phyloP scores from a whole-genome alignment of 176 grass and related monocot species.

The Oryza longistaminata region DNA sequence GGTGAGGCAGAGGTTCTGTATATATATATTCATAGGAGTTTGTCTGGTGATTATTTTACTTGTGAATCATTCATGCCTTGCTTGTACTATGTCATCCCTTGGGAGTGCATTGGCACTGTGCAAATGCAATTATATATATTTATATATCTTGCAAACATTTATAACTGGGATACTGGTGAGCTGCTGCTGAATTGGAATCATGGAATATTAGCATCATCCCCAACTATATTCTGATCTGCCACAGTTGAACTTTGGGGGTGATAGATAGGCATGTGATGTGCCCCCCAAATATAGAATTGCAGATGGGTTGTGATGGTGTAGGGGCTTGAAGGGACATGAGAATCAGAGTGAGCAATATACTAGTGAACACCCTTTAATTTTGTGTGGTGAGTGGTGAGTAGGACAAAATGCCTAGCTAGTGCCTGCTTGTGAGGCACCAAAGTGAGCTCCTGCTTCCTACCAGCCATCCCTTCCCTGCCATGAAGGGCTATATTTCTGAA shows the following conservation, averaged over 20 bases:
- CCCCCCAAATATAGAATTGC: constrained; percentile 53
- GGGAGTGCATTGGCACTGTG: constrained; percentile 21
- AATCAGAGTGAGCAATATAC: constrained; percentile 47
- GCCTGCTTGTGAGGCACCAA: constrained; percentile 60
- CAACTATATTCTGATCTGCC: constrained; percentile 42
- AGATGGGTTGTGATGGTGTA: constrained; percentile 39
- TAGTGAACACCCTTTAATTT: constrained; percentile 25
- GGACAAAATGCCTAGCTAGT: constrained; percentile 54
- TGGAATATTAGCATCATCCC: constrained; percentile 53
- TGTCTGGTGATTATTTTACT: constrained; percentile 46
- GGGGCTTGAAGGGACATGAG: constrained; percentile 42
- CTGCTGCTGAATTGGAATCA: constrained; percentile 44
- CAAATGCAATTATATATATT: background rate
- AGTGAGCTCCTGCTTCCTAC: constrained; percentile 60
- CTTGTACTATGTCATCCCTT: constrained; percentile 43
- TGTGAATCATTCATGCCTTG: constrained; percentile 32
- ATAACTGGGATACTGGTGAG: constrained; percentile 55
- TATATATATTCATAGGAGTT: constrained; percentile 46
- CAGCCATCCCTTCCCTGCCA: constrained; percentile 47
- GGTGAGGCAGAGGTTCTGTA: constrained; percentile 11
- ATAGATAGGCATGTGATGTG: constrained; percentile 54
- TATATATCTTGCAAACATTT: constrained; percentile 28
- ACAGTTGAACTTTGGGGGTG: constrained; percentile 56
- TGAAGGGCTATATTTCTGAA: constrained; percentile 39
- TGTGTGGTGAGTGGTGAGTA: constrained; percentile 29